Evolutionary conservation across 805 yeast genomes (phyloP).

Genomic region (Komagataella phaffii): DNA sequence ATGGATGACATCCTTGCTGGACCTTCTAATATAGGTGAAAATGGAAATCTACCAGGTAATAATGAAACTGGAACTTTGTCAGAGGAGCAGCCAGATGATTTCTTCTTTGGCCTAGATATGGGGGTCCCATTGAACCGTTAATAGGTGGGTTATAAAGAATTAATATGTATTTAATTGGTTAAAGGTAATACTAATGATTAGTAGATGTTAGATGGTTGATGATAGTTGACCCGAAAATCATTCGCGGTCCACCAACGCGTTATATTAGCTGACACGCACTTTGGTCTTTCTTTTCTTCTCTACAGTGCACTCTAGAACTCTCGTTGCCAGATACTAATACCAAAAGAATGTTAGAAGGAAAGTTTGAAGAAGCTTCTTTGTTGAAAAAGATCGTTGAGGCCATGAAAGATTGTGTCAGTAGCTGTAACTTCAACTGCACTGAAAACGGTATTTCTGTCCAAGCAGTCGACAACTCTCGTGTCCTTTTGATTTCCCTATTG

Average conservation of each 20-base stretch:
- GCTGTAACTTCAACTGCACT: slow-evolving; percentile 96
- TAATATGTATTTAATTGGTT: neutral
- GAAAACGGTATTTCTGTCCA: slow-evolving; percentile 90
- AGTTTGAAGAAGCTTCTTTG: slow-evolving; percentile 83
- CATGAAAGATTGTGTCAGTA: slow-evolving; percentile 84
- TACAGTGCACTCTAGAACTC: neutral
- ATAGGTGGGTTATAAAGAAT: neutral
- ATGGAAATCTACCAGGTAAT: neutral
- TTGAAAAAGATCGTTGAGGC: slow-evolving; percentile 91
- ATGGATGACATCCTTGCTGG: neutral
- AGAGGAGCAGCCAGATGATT: neutral
- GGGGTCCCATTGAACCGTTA: neutral
- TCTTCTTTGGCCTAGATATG: neutral
- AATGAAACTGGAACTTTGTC: neutral
- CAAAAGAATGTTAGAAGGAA: slow-evolving; percentile 81
- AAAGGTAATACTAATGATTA: neutral
- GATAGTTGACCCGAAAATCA: neutral
- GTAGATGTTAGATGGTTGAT: neutral
- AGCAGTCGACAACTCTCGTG: slow-evolving; percentile 97
- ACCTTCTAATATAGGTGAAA: neutral
- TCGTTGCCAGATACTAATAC: neutral
- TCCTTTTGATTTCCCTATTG: slow-evolving; percentile 74
- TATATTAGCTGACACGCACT: neutral
- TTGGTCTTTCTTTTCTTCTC: neutral
- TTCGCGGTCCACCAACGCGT: neutral